Conservation (phyloP, 805 yeast species). For the Candida peoriensis region DNA sequence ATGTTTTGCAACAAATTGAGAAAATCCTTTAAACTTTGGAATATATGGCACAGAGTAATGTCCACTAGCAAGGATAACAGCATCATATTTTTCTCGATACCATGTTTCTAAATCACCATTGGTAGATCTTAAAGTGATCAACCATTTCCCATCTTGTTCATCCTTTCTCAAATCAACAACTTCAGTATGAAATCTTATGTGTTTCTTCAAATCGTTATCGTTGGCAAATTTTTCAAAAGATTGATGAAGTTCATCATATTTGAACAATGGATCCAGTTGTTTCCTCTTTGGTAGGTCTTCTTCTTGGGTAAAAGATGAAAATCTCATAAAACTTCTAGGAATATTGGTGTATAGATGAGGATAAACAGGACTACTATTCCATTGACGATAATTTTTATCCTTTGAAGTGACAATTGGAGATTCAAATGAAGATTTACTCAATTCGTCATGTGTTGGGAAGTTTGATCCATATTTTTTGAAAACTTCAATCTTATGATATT, state of each 20-base stretch:
- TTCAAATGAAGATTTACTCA: conserved; percentile 16
- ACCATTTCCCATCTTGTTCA: conserved; percentile 31
- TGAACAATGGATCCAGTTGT: conserved; percentile 20
- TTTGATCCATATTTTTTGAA: conserved; percentile 19
- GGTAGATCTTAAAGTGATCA: conserved; percentile 22
- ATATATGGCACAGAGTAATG: conserved; percentile 50
- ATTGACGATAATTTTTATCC: conserved; percentile 29
- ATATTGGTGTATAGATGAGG: conserved; percentile 34
- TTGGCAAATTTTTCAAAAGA: conserved; percentile 24
- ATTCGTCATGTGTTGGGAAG: conserved; percentile 8
- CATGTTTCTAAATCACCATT: conserved; percentile 24
- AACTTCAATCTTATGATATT: conserved; percentile 29
- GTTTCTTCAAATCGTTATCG: conserved; percentile 24
- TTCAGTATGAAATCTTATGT: conserved; percentile 34
- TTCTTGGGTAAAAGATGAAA: conserved; percentile 24
- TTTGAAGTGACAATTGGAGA: conserved; percentile 15
- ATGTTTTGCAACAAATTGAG: conserved; percentile 31
- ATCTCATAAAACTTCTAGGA: conserved; percentile 20
- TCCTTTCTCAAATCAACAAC: conserved; percentile 33
- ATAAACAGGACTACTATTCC: conserved; percentile 33
- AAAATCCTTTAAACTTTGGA: conserved; percentile 47
- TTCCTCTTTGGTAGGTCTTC: conserved; percentile 28
- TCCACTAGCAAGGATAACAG: conserved; percentile 54
- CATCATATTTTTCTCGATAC: conserved; percentile 49
- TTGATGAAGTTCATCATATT: conserved; percentile 18